Percentiles rank a stretch among this genome's conserved stretches.
phyloP scores from a whole-genome alignment of 2,329 filamentous ascomycete genomes.

The Chaetomium sp. region DNA sequence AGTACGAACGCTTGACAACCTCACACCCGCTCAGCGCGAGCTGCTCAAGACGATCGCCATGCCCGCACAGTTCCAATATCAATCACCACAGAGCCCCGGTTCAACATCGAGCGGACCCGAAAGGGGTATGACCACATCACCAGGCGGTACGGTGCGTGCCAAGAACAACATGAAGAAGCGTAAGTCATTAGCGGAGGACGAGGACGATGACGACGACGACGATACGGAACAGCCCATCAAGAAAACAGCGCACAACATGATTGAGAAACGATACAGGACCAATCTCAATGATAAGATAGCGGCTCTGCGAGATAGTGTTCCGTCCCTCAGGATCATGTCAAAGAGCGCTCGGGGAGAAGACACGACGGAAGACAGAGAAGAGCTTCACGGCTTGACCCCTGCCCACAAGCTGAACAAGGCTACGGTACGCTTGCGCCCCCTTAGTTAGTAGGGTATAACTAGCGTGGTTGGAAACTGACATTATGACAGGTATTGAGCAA shows the following conservation, averaged over 20 bases:
- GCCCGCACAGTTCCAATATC: conserved; percentile 55
- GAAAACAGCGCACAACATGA: conserved; percentile 97
- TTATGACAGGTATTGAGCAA: conserved; percentile 67
- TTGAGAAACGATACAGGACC: conserved; percentile 92
- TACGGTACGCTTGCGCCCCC: conserved; percentile 48
- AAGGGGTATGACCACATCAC: conserved; percentile 49
- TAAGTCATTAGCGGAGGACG: conserved; percentile 57
- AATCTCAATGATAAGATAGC: conserved; percentile 98
- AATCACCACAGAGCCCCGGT: conserved; percentile 52
- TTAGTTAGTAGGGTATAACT: no score
- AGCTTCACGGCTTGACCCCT: conserved; percentile 72
- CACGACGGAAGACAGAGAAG: conserved; percentile 67
- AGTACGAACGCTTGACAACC: conserved; percentile 30
- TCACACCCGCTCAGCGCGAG: conserved; percentile 55
- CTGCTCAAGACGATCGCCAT: conserved; percentile 58
- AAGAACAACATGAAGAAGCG: conserved; percentile 54
- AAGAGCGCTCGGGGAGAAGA: conserved; percentile 65
- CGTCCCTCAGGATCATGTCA: conserved; percentile 77
- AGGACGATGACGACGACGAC: conserved; percentile 53
- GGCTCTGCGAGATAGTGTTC: conserved; percentile 83
- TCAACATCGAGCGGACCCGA: conserved; percentile 42
- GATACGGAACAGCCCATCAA: conserved; percentile 55
- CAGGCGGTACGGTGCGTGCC: conserved; percentile 45
- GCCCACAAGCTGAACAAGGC: conserved; percentile 96
- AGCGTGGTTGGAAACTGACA: conserved; percentile 4